Base-by-base conservation (phyloP, 495 filamentous ascomycete species). In the Extremus antarcticus region DNA sequence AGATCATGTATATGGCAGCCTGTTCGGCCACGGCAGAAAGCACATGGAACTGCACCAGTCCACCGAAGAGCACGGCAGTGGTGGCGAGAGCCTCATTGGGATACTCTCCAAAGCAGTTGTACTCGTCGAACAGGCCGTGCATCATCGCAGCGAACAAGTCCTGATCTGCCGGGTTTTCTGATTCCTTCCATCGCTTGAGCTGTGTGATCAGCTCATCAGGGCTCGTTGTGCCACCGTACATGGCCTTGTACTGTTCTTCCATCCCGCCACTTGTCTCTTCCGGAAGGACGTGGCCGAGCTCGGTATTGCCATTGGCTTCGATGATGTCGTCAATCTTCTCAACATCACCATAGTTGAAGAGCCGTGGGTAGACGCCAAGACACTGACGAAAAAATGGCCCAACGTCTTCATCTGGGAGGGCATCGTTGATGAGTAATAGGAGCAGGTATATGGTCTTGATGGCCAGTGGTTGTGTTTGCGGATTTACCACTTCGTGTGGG, bases 101-200 rank as follows among this genome's bases (percentile, higher is more conserved):
- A 66, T 99, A 99, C 61, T 90, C 87, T 41, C 83, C 78, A 65
- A 94, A 99, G 66, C 94, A 94, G 45, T 85, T 82, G 66, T 96
- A 99, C 70, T 99, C 92, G 61, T 99, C 92, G 60, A 97, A 95
- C 9, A 99, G 75, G 0, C 92, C 92, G 61, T 95, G 91, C 25
- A 99, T 90, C 92, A 99, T 97, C 69, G 91, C 95, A 13, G 90
- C 87, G 66, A 97, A 99, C 2, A 95, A 75, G 63, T 99, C 92
- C 66, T 95, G 90, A 51, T 95, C 88, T 15, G 79, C 72, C 1
- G 88, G 80, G 51, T 92, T 85, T 22, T 79, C 77, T 0, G 94
- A 97, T 38, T 78, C 79, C 70, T 96, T 96, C 71, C 92, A 90
- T 41, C 76, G 74, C 57, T 86, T 80, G 59, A 99, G 82, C 46